phyloP scores from a whole-genome alignment of 306 rosid genomes.

The Glycyrrhiza uralensis region DNA sequence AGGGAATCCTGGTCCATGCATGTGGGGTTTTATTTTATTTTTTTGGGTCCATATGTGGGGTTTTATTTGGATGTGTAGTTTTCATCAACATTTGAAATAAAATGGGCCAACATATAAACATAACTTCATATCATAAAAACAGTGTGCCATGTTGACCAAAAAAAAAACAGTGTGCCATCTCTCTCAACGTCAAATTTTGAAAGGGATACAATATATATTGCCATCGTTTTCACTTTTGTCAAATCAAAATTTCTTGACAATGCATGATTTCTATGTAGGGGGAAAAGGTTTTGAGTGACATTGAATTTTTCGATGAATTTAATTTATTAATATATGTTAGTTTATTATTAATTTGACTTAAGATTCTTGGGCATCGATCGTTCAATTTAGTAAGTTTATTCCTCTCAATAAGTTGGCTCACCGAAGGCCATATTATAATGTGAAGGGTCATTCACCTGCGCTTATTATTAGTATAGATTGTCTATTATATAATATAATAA shows the following conservation, averaged over 20 bases:
- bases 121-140: not conserved
- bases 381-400: not conserved
- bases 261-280: not conserved
- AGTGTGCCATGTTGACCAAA: too few relatives aligned
- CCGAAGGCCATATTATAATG: not conserved
- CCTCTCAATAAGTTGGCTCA: not conserved
- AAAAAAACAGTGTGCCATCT: not conserved
- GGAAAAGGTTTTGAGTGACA: not conserved
- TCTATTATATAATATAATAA: not conserved
- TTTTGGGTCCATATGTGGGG: too few relatives aligned
- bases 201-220: not conserved
- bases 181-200: conserved; percentile 1
- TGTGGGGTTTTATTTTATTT: too few relatives aligned
- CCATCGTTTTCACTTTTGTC: conserved; percentile 7
- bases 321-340: not conserved
- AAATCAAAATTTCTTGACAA: not conserved
- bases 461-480: not conserved
- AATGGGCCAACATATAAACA: not conserved
- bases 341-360: not conserved
- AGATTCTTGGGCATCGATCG: not conserved
- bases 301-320: not conserved
- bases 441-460: not conserved
- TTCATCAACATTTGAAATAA: not conserved
- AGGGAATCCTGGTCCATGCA: too few relatives aligned
- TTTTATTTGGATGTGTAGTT: not conserved